These are phyloP conservation scores for Ustulina deusta DNA, from an alignment of 2,329 filamentous ascomycete species.

Conservation along the genomic window DNA sequence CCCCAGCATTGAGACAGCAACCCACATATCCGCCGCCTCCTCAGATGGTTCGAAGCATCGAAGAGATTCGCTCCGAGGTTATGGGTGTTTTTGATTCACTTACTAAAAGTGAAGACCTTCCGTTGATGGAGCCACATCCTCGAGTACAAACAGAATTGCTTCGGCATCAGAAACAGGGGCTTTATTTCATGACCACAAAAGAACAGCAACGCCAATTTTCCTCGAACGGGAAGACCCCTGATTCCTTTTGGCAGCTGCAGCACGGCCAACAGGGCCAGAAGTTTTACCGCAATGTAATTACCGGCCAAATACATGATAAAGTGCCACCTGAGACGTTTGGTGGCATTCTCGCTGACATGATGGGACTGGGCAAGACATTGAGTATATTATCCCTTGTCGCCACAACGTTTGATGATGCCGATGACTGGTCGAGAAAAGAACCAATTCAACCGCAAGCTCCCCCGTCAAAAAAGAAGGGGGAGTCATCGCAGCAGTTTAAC, in stretches of 20 bases:
- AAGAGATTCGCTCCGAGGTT: slow-evolving; percentile 88
- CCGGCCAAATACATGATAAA: slow-evolving; percentile 70
- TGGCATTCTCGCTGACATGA: slow-evolving; percentile 85
- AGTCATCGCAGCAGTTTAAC: slow-evolving; percentile 52
- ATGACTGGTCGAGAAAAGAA: slow-evolving; percentile 67
- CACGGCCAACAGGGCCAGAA: slow-evolving; percentile 63
- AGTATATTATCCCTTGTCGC: slow-evolving; percentile 85
- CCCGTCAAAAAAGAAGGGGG: slow-evolving; percentile 55
- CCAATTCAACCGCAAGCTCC: slow-evolving; percentile 63
- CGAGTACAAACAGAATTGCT: slow-evolving; percentile 77
- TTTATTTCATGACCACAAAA: slow-evolving; percentile 85
- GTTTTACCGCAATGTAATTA: slow-evolving; percentile 87
- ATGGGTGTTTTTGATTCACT: slow-evolving; percentile 89
- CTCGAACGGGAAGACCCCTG: slow-evolving; percentile 68
- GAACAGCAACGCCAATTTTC: slow-evolving; percentile 75
- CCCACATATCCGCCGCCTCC: slow-evolving; percentile 46
- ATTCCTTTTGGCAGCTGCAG: slow-evolving; percentile 81
- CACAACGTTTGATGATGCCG: slow-evolving; percentile 71
- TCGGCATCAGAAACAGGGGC: slow-evolving; percentile 88
- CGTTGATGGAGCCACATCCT: slow-evolving; percentile 74
- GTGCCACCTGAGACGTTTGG: slow-evolving; percentile 76
- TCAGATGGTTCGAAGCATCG: slow-evolving; percentile 71
- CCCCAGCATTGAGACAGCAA: slow-evolving; percentile 51
- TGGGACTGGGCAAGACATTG: slow-evolving; percentile 88
- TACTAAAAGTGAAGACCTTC: slow-evolving; percentile 78